Percentiles rank a stretch among this genome's conserved stretches.
Conservation (phyloP, 2,329 filamentous ascomycete genomes). For the Didymella keratinophila region DNA sequence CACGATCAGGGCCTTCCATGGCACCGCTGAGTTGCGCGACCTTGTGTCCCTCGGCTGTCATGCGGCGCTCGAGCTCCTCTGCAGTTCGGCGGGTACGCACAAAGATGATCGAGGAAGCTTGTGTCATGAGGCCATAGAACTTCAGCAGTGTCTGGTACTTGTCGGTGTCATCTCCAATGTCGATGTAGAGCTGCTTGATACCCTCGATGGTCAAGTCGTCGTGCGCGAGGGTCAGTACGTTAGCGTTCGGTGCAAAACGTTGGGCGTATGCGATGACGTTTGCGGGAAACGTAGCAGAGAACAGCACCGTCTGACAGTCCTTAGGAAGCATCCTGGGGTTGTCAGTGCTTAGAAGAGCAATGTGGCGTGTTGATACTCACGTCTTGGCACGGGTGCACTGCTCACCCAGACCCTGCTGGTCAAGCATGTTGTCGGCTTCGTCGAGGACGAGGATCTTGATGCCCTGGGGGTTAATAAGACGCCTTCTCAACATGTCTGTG, state of each 20-base stretch:
- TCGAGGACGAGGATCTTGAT: conserved; percentile 89
- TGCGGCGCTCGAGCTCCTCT: conserved; percentile 81
- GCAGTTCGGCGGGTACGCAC: conserved; percentile 92
- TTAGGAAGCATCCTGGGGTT: conserved; percentile 71
- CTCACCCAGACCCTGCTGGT: conserved; percentile 92
- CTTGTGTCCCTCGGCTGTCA: conserved; percentile 88
- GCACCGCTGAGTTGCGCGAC: conserved; percentile 90
- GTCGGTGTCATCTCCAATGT: conserved; percentile 80
- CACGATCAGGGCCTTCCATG: conserved; percentile 83
- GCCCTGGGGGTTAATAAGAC: conserved; percentile 73
- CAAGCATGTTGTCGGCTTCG: conserved; percentile 98
- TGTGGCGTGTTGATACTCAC: conserved; percentile 59
- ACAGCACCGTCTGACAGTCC: conserved; percentile 85
- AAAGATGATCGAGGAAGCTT: conserved; percentile 97
- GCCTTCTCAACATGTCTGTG: conserved; percentile 81
- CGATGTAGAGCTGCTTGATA: conserved; percentile 97
- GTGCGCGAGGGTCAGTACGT: conserved; percentile 85
- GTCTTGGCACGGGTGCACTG: conserved; percentile 90
- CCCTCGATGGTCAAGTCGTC: conserved; percentile 95
- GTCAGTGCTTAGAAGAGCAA: conserved; percentile 40
- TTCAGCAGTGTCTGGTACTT: conserved; percentile 91
- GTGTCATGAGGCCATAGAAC: conserved; percentile 94
- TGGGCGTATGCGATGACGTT: conserved; percentile 84
- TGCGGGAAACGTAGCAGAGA: conserved; percentile 92
- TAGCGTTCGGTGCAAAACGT: conserved; percentile 84